A percentile compares a stretch with the other conserved stretches of the same genome.
phyloP scores from a whole-genome alignment of 2,329 filamentous ascomycete genomes.

The Epichloe scottii region DNA sequence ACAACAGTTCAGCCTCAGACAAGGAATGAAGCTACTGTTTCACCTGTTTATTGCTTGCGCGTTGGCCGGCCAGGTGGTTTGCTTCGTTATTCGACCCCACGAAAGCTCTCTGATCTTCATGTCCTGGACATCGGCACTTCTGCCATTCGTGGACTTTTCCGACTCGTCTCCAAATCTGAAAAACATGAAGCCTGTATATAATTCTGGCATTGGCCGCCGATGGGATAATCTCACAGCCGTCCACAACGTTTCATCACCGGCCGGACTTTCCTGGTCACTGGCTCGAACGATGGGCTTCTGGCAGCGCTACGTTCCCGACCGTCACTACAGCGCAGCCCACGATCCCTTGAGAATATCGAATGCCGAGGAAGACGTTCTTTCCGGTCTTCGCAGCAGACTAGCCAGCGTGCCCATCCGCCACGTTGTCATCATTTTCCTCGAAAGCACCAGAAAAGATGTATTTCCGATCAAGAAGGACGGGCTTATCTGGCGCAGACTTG shows the following conservation, averaged over 20 bases:
- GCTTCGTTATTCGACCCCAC: slow-evolving; percentile 14
- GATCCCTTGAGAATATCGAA: slow-evolving; percentile 31
- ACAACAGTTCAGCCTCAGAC: neutral
- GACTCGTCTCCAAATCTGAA: slow-evolving; percentile 15
- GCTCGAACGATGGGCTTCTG: slow-evolving; percentile 12
- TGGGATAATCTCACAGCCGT: slow-evolving; percentile 21
- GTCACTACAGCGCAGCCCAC: slow-evolving; percentile 19
- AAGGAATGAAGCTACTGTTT: slow-evolving; percentile 1
- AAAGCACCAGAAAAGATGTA: slow-evolving; percentile 32
- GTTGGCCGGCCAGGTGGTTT: slow-evolving; percentile 12
- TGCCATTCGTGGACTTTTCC: slow-evolving; percentile 22
- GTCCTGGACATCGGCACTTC: slow-evolving; percentile 21
- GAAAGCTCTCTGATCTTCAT: slow-evolving; percentile 21
- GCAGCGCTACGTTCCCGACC: slow-evolving; percentile 15
- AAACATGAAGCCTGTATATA: slow-evolving; percentile 12
- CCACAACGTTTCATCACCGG: slow-evolving; percentile 7
- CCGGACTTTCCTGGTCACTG: slow-evolving; percentile 17
- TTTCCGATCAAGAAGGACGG: slow-evolving; percentile 31
- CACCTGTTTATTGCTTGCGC: slow-evolving; percentile 8
- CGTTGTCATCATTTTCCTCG: slow-evolving; percentile 30
- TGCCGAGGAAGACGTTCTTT: slow-evolving; percentile 19
- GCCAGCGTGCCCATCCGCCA: slow-evolving; percentile 26
- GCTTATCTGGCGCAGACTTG: slow-evolving; percentile 23
- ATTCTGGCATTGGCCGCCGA: slow-evolving; percentile 10
- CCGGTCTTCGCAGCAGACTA: slow-evolving; percentile 15